Conservation (phyloP, 805 yeast species). For the Spathaspora hagerdaliae region DNA sequence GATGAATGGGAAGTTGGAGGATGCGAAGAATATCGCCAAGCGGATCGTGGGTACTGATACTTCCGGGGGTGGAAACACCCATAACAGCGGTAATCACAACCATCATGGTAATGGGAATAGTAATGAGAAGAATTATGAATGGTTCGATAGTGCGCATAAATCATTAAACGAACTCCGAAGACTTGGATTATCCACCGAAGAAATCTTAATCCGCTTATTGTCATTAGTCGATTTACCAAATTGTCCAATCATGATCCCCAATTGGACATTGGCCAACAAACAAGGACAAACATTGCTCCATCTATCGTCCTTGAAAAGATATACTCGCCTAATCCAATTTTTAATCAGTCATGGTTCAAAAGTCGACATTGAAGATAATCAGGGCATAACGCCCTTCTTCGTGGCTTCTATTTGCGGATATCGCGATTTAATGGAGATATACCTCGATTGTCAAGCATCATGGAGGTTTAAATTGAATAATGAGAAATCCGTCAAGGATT, state of each 20-base stretch:
- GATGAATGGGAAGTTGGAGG: constrained; percentile 94
- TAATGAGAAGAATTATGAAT: constrained; percentile 22
- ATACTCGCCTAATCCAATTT: constrained; percentile 54
- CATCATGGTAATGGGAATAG: constrained; percentile 3
- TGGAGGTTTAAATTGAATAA: constrained; percentile 47
- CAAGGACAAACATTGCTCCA: constrained; percentile 90
- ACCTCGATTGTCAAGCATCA: constrained; percentile 64
- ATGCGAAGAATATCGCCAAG: constrained; percentile 89
- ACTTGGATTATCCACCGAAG: constrained; percentile 45
- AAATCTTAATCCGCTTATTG: constrained; percentile 46
- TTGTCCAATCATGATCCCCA: constrained; percentile 59
- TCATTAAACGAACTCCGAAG: constrained; percentile 46
- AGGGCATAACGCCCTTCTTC: constrained; percentile 85
- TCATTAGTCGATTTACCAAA: constrained; percentile 62
- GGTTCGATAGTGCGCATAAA: constrained; percentile 52
- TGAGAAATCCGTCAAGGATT: constrained; percentile 41
- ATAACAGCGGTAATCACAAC: neutral
- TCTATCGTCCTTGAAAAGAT: constrained; percentile 75
- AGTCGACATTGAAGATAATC: constrained; percentile 68
- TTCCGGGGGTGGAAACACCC: too few relatives aligned
- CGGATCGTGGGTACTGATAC: constrained; percentile 71
- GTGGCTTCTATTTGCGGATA: constrained; percentile 78
- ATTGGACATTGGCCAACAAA: constrained; percentile 74
- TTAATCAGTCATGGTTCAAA: constrained; percentile 66
- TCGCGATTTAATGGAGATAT: constrained; percentile 56